phyloP scores from a whole-genome alignment of 2,329 filamentous ascomycete genomes.

The Penicillium polonicum region DNA sequence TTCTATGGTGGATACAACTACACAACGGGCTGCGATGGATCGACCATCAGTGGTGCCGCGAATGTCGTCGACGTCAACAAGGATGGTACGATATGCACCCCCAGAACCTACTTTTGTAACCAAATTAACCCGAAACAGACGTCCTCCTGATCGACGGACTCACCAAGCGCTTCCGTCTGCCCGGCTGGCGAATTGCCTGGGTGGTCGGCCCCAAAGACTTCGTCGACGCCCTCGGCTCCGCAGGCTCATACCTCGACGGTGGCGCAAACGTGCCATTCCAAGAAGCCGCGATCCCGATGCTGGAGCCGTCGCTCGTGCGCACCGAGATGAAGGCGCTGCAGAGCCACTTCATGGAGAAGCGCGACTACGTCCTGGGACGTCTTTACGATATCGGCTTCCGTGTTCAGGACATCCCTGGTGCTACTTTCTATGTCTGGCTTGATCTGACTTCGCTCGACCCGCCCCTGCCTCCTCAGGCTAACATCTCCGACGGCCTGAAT shows the following conservation, averaged over 20 bases:
- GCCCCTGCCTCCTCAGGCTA: slow-evolving; percentile 58
- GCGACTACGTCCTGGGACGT: slow-evolving; percentile 81
- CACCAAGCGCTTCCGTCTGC: slow-evolving; percentile 94
- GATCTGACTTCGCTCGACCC: slow-evolving; percentile 53
- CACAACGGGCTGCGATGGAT: slow-evolving; percentile 84
- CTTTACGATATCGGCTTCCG: slow-evolving; percentile 83
- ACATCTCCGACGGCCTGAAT: slow-evolving; percentile 88
- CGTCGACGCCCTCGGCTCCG: slow-evolving; percentile 87
- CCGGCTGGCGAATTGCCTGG: slow-evolving; percentile 96
- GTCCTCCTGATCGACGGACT: slow-evolving; percentile 94
- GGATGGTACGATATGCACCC: slow-evolving; percentile 49
- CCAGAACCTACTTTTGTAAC: background rate
- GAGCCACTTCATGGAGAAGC: slow-evolving; percentile 85
- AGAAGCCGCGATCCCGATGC: slow-evolving; percentile 87
- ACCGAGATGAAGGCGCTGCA: slow-evolving; percentile 88
- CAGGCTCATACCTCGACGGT: slow-evolving; percentile 90
- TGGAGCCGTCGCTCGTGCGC: slow-evolving; percentile 78
- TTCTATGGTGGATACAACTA: slow-evolving; percentile 98
- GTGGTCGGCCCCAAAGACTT: slow-evolving; percentile 95
- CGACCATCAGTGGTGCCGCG: slow-evolving; percentile 81
- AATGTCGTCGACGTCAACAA: slow-evolving; percentile 88
- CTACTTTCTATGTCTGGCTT: slow-evolving; percentile 90
- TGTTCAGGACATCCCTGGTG: slow-evolving; percentile 80
- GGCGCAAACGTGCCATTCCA: slow-evolving; percentile 95
- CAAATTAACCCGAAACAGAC: slow-evolving; percentile 47